Base-by-base conservation (phyloP, 1,139 yeast species). In the Blastobotrys elegans region DNA sequence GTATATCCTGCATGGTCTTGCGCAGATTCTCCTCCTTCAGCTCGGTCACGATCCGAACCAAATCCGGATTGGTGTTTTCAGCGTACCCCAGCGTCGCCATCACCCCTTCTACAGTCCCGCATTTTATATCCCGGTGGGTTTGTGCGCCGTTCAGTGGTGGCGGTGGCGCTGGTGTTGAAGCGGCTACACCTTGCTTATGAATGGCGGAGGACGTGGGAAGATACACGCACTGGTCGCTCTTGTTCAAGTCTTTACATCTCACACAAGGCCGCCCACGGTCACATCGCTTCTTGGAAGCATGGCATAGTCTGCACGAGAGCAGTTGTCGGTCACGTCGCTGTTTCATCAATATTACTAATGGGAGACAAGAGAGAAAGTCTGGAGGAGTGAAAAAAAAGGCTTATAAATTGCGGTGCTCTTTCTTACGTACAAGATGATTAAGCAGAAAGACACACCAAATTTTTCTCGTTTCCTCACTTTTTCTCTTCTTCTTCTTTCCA, bases 61-160 rank as follows among this genome's bases (percentile, higher is more conserved):
- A 14, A 18, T 34, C 38, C 26, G 38, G 38, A 18, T 34, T 34
- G 16, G n/a, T 34, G 14, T 34, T 34, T 34, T 34, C 38, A n/a
- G 38, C 21, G 24, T 34, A 34, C 11, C 38, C 38, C 18, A 34
- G 24, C 3, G 38, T 34, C 6, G 38, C 38, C 26, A 34, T 20
- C 14, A 34, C 38, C n/a, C 38, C 38, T 13, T 20, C n/a, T 16
- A 34, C 7, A 7, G 38, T 24, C 10, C 27, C 27, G 27, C 8
- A 24, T 10, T 24, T 24, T 5, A 24, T 24, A 24, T 24, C 27
- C 27, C 27, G 27, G 10, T 24, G 27, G 10, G 5, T 24, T 24
- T 6, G 27, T 24, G 10, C 27, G 5, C 8, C 27, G 5, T 10
- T 6, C 27, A 10, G 27, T 24, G 27, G 27, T 24, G 27, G 27